Evolutionary conservation across 192 early-diverging fungal species (phyloP).

Genomic region (Mortierella antarctica): DNA sequence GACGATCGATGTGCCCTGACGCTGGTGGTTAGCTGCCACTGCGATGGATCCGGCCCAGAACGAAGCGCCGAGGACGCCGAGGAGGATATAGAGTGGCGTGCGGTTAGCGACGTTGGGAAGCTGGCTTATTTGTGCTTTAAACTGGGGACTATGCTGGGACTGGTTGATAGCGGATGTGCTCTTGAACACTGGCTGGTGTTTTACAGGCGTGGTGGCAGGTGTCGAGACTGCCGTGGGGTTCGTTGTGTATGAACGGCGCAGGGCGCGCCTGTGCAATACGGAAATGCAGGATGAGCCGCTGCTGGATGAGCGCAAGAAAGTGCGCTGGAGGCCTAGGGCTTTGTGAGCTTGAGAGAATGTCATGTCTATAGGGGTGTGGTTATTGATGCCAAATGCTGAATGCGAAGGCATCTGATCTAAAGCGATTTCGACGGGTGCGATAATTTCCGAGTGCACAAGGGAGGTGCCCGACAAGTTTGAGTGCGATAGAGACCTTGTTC

Average conservation of each 20-base stretch:
- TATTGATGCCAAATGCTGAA: neutral
- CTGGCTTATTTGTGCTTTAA: slow-evolving; percentile 28
- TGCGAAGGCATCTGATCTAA: no score
- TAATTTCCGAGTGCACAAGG: no score
- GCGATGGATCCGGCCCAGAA: slow-evolving; percentile 66
- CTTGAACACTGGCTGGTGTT: slow-evolving; percentile 38
- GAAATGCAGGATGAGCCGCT: slow-evolving; percentile 8
- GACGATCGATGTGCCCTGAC: slow-evolving; percentile 63
- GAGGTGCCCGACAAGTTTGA: no score
- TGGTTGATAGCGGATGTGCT: slow-evolving; percentile 40
- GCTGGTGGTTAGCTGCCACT: slow-evolving; percentile 67
- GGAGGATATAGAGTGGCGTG: slow-evolving; percentile 31
- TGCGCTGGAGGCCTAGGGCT: slow-evolving; percentile 6
- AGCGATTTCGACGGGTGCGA: no score
- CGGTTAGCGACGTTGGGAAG: slow-evolving; percentile 42
- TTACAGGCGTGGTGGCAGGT: slow-evolving; percentile 1
- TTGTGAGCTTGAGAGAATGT: neutral
- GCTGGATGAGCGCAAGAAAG: neutral
- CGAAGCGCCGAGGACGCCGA: slow-evolving; percentile 54
- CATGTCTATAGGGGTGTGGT: no score
- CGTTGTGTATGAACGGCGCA: neutral
- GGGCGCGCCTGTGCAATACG: neutral
- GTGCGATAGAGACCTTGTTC: no score
- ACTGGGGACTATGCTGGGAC: slow-evolving; percentile 33
- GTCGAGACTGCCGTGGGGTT: neutral